Base-by-base conservation (phyloP, 164 flowering plant genomes). In the Macadamia integrifolia region DNA sequence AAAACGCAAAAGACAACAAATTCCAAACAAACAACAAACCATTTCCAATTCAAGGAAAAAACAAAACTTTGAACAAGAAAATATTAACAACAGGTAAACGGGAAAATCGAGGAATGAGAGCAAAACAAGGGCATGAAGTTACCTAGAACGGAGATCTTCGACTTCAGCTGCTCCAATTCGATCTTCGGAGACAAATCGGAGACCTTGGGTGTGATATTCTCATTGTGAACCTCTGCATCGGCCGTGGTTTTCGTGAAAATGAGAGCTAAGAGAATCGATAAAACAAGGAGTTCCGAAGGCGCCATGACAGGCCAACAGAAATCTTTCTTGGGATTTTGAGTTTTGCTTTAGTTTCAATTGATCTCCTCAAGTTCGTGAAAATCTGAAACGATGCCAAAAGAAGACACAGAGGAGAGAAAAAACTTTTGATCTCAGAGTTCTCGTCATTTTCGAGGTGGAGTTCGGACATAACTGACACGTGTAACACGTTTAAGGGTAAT, bases 61-160 rank as follows among this genome's bases (percentile, higher is more conserved):
- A 31, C 23, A 23, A 23, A 23, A 56, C 49, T 50, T 56, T 35
- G 56, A 65, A 40, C 8, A 60, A 13, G 28, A 8, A 32, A 58
- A 57, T 32, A 58, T 50, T 42, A 56, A 48, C 4, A 44, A 61
- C 9, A 31, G 48, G 61, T 35, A 48, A 62, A 56, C 17, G 64
- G 32, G 13, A 55, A 67, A 60, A 42, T 5, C 43, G 12, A 11
- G 14, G 35, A 9, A 9, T 23, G 10, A 52, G 43, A 10, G 12
- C 50, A 62, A 50, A 52, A 13, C 0, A 6, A 57, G 50, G 50
- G 32, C 3, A 69, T 11, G 11, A n/a, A 58, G 70, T 52, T 8
- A 84, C 87, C 85, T 75, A 84, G 66, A 66, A 60, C 68, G 32
- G 74, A 74, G 67, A 80, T 71, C 74, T 71, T 80, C 35, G 84